Base-by-base conservation (phyloP, 139 green algal genomes). In the Yamagishiella unicocca region DNA sequence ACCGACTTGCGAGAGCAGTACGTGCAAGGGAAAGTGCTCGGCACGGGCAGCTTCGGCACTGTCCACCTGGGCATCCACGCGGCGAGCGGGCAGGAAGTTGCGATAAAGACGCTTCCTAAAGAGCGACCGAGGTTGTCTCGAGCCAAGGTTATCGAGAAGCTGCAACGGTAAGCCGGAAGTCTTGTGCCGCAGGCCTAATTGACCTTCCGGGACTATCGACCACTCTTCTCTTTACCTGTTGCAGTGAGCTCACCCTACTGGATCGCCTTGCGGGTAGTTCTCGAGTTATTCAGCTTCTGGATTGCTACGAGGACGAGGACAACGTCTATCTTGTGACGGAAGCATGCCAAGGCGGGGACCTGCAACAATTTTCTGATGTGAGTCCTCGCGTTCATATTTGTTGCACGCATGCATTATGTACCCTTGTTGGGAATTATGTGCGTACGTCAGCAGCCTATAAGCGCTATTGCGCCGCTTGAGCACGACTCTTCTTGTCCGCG, bases 41-140 rank as follows among this genome's bases (percentile, higher is more conserved):
- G 92, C 24, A 58, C 78, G n/a, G 92, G 92, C 37, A 88, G 62
- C 78, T 94, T 94, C 83, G 92, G 92, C 37, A 82, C 46, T 21
- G 89, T 93, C 25, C 83, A 90, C 70, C 37, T 40, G 2, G 67
- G 67, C 10, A 43, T 70, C 1, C 27, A 72, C 38, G 33, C 54
- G 31, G 40, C 2, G 24, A 68, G 43, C 3, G 87, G 87, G 2
- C 50, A 85, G 37, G 50, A 91, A 62, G 89, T 94, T 0, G 91
- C 91, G 3, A 81, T 94, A 0, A 94, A 94, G 62, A 79, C 89
- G 8, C 89, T 94, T 83, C 91, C 91, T 1, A 92, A 95, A 66
- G 86, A 92, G 80, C 89, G 92, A 7, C 89, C 89, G 33, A 91
- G 91, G 85, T 87, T 93, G 14, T 82, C 84, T 0, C 79, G 74